These are phyloP conservation scores for Aurinia saxatilis DNA, from an alignment of 345 rosid species.

Conservation along the genomic window DNA sequence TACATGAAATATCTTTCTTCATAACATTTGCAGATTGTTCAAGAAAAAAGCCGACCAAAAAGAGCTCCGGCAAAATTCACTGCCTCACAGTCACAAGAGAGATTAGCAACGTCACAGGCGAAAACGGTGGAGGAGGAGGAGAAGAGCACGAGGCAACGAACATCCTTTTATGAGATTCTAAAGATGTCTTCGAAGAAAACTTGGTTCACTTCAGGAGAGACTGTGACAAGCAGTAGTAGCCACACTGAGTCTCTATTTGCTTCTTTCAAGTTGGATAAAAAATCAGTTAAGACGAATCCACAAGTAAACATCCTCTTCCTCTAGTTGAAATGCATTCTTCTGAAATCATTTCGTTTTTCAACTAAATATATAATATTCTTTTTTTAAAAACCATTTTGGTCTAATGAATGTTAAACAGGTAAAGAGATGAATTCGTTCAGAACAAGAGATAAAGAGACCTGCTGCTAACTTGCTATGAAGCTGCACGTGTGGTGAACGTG, in stretches of 20 bases:
- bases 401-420: neutral
- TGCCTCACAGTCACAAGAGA: slow-evolving; percentile 43
- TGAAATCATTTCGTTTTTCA: neutral
- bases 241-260: slow-evolving; percentile 65
- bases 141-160: slow-evolving; percentile 32
- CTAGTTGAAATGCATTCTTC: neutral
- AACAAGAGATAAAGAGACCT: neutral
- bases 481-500: slow-evolving; percentile 13
- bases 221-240: slow-evolving; percentile 32
- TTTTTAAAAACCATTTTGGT: neutral
- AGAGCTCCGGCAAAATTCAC: slow-evolving; percentile 57
- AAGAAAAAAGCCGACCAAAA: slow-evolving; percentile 38
- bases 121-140: slow-evolving; percentile 26
- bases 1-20: neutral
- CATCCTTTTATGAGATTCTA: slow-evolving; percentile 58
- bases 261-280: slow-evolving; percentile 69
- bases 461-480: neutral
- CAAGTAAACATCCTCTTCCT: slow-evolving; percentile 4
- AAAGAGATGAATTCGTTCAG: neutral
- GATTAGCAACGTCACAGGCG: slow-evolving; percentile 25
- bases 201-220: slow-evolving; percentile 26
- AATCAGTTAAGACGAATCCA: slow-evolving; percentile 22
- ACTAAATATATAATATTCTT: too few species aligned
- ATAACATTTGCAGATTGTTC: slow-evolving; percentile 34
- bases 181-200: slow-evolving; percentile 48